Evolutionary conservation across 352 stramenopile species (phyloP), one percentile per base, ranked within the genome.

Genomic region (Phytophthora melonis): DNA sequence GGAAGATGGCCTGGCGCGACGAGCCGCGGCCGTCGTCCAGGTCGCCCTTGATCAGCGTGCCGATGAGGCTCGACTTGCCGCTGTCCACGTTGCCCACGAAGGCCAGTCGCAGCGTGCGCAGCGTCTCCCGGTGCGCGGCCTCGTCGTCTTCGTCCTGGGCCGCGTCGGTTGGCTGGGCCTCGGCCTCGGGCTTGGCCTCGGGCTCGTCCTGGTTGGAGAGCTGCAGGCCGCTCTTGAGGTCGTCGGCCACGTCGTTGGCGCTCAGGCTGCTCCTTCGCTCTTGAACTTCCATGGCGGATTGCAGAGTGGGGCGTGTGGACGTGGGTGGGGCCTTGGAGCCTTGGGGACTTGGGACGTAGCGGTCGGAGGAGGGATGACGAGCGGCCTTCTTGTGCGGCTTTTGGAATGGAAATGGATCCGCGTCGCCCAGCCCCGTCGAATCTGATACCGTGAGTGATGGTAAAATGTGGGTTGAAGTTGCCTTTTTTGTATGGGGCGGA

Each of bases 21-120:
- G 83, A 84, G 8, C 90, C 98, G 41, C 98, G 93, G 32, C 98
- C 98, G 78, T 99, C 97, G 78, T 99, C 98, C 50, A 99, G 82
- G 32, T 96, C 89, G 60, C 93, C 96, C 50, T 97, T 98, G 41
- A 98, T 99, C 19, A 99, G 77, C 36, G 93, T 97, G 14, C 93
- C 90, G 58, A 98, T 98, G 47, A 98, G 78, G 55, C 92, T 98
- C 25, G 92, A 98, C 83, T 98, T 98, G 72, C 95, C 94, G 67
- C 87, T 95, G 79, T 98, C 93, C 32, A 98, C 93, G 69, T 98
- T 98, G 43, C 93, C 93, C 47, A 98, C 93, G 49, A 97, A 97
- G 27, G 93, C 93, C 54, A 97, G 81, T 2, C 91, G 87, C 52
- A 98, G 68, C 54, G 89, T 96, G 19, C 88, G 88, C 65, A 94